Percentiles rank a stretch among this genome's conserved stretches.
Evolutionary conservation across 768 basidiomycete genomes (phyloP).

Genomic region (Gymnopilus dilepis): DNA sequence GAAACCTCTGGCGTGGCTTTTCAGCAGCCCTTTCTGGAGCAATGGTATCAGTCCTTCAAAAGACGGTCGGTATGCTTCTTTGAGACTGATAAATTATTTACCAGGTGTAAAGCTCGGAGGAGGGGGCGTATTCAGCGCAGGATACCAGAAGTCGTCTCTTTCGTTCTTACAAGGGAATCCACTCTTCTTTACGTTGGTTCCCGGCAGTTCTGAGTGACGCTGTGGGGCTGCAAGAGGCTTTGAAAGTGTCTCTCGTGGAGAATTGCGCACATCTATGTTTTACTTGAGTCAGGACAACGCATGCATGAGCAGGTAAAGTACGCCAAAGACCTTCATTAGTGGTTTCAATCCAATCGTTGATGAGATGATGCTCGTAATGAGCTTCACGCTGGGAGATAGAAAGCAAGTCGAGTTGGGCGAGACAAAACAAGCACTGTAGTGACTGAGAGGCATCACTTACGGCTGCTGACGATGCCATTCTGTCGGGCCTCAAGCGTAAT

Average conservation of each 20-base stretch:
- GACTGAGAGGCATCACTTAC: background rate
- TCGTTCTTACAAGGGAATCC: constrained; percentile 30
- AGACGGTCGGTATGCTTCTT: background rate
- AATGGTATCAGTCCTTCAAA: constrained; percentile 67
- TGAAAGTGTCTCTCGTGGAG: constrained; percentile 5
- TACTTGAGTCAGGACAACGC: background rate
- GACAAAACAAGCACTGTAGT: constrained; percentile 58
- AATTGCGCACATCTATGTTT: constrained; percentile 13
- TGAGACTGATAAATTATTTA: constrained; percentile 27
- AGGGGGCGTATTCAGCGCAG: constrained; percentile 47
- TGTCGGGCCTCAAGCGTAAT: too few relatives aligned
- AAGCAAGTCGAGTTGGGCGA: constrained; percentile 42
- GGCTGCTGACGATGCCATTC: background rate
- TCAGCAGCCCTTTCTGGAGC: constrained; percentile 58
- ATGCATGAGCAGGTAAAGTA: background rate
- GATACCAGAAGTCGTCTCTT: constrained; percentile 70
- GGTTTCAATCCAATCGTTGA: constrained; percentile 19
- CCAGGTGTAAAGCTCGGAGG: constrained; percentile 67
- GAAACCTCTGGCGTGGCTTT: constrained; percentile 52
- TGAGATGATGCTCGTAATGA: constrained; percentile 63
- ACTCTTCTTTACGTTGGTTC: constrained; percentile 17
- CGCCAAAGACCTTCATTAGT: constrained; percentile 11
- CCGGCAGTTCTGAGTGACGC: background rate
- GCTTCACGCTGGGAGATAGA: constrained; percentile 43
- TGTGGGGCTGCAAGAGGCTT: background rate